Evolutionary conservation across 106 monocot genomes (phyloP).

Genomic region (Allium cepa): DNA sequence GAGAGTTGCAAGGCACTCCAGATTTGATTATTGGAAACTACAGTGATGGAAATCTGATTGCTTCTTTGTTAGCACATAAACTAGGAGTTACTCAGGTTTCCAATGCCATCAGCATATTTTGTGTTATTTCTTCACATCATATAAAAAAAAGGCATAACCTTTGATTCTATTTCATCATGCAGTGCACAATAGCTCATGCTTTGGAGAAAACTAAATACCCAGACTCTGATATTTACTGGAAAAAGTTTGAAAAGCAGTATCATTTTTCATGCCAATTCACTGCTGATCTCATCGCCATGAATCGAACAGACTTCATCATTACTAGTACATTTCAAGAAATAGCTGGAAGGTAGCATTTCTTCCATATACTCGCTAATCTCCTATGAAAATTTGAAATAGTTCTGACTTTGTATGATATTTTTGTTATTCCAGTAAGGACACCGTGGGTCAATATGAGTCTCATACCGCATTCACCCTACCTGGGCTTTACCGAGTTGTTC

Average conservation of each 20-base stretch:
- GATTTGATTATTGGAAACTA: constrained; percentile 94
- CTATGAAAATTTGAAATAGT: neutral
- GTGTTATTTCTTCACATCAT: neutral
- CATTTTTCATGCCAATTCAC: constrained; percentile 54
- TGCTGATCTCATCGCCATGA: constrained; percentile 88
- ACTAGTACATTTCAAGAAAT: constrained; percentile 96
- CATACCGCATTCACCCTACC: constrained; percentile 43
- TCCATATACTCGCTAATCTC: neutral
- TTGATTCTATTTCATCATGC: constrained; percentile 3
- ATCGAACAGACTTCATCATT: constrained; percentile 87
- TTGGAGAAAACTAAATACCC: constrained; percentile 75
- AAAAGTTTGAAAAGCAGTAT: constrained; percentile 63
- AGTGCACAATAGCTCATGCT: constrained; percentile 74
- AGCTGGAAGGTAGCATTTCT: constrained; percentile 61
- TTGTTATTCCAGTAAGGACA: constrained; percentile 27
- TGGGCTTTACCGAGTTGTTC: constrained; percentile 46
- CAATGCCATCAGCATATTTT: neutral
- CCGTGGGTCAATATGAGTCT: constrained; percentile 33
- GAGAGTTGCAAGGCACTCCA: constrained; percentile 77
- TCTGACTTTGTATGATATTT: neutral
- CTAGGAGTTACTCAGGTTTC: constrained; percentile 74
- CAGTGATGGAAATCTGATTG: constrained; percentile 66
- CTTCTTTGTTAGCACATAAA: constrained; percentile 77
- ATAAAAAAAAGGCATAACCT: neutral
- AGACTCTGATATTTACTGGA: constrained; percentile 69